Evolutionary conservation across 2,329 filamentous ascomycete species (phyloP).

Genomic region (Immersiporthe knoxdaviesiana): DNA sequence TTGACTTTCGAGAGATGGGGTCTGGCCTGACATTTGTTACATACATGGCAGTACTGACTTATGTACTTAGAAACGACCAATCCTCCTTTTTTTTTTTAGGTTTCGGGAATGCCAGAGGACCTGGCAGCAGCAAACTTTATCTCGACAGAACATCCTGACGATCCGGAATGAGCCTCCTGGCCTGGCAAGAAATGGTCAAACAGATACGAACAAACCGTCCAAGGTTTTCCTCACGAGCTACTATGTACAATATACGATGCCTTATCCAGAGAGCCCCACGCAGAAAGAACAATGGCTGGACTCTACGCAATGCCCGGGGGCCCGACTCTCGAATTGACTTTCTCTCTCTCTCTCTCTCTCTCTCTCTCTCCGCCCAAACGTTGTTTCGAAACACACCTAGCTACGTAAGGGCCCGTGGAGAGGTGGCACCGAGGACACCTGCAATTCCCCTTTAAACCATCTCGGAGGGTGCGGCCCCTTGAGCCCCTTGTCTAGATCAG

Average conservation of each 20-base stretch:
- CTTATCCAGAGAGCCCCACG: background rate
- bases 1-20: background rate
- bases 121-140: background rate
- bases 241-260: too few relatives aligned
- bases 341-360: too few relatives aligned
- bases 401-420: background rate
- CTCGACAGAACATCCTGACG: background rate
- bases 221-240: too few relatives aligned
- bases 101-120: background rate
- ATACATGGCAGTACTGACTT: too few relatives aligned
- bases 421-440: background rate
- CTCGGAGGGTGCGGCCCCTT: slow-evolving; percentile 11
- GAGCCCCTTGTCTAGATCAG: slow-evolving; percentile 1
- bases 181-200: background rate
- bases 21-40: background rate
- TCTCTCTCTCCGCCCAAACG: too few relatives aligned
- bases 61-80: too few relatives aligned
- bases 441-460: slow-evolving; percentile 7
- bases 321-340: background rate
- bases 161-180: background rate
- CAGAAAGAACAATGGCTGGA: background rate
- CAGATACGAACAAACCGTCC: too few relatives aligned
- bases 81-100: background rate
- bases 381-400: slow-evolving; percentile 10
- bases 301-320: background rate